Evolutionary conservation across 2,329 filamentous ascomycete genomes (phyloP), one percentile per base, ranked within the genome.

Genomic region (Trichoderma semiorbis): DNA sequence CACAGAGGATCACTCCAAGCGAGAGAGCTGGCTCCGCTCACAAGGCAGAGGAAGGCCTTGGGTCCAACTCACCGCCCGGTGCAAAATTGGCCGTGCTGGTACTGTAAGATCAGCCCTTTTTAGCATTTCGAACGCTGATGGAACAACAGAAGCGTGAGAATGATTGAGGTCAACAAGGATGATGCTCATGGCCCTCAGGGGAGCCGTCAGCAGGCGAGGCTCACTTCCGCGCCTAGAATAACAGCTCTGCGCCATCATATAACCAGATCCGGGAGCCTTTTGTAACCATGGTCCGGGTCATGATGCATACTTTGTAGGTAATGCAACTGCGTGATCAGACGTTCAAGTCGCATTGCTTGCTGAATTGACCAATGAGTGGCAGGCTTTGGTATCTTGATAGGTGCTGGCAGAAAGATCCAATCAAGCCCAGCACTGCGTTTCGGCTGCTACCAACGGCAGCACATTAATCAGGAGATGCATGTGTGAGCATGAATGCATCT

Each of bases 131-230:
- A 69, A 69, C 57, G 39, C 39, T 21, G 28, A 69, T 69, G 57
- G 66, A 69, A 69, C 57, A 34, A 53, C 16, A 69, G 39, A 60
- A 34, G 53, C 65, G 28, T 28, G 24, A 43, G 24, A 43, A 50
- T 30, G 28, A 53, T 36, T 34, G 57, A 34, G 21, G 24, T 24
- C 39, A 34, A 10, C 66, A 53, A 69, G 55, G 66, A 69, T 69
- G 36, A 61, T 50, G 53, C 55, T 61, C 55, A 50, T 60, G 34
- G 36, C 66, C 36, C 11, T 62, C 66, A 69, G 66, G 55, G 55
- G 55, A 61, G 39, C 21, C 66, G 66, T 62, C 66, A 69, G 66
- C 66, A 28, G 57, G 66, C 66, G 66, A 69, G 57, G 66, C 66
- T 62, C 66, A 61, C 66, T 53, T 62, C 39, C 66, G 57, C 57